Percentiles rank a stretch among this genome's conserved stretches.
Conservation (phyloP, 345 rosid species). For the Murraya koenigii region DNA sequence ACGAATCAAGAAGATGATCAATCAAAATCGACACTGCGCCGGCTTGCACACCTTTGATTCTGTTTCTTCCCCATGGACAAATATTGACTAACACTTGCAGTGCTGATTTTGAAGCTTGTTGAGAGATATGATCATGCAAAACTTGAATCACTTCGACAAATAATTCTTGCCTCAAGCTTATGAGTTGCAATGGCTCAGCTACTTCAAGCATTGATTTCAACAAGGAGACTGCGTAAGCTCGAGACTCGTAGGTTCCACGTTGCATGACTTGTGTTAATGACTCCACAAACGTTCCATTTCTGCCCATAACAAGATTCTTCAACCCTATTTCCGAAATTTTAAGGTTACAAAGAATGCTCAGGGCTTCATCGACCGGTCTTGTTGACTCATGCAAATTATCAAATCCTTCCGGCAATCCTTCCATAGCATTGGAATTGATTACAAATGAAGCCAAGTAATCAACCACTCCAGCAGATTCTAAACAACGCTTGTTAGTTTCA, state of each 20-base stretch:
- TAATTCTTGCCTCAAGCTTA: conserved; percentile 31
- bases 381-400: conserved; percentile 27
- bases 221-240: conserved; percentile 46
- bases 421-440: background rate
- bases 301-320: conserved; percentile 40
- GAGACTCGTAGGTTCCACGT: conserved; percentile 41
- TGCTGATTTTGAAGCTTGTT: conserved; percentile 58
- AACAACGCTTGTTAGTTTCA: conserved; percentile 57
- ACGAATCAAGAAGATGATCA: conserved; percentile 65
- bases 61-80: conserved; percentile 72
- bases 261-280: conserved; percentile 56
- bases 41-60: conserved; percentile 60
- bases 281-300: conserved; percentile 42
- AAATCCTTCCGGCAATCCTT: conserved; percentile 14
- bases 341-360: conserved; percentile 55
- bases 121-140: conserved; percentile 51
- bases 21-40: conserved; percentile 48
- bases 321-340: conserved; percentile 61
- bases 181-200: conserved; percentile 57
- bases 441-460: conserved; percentile 58
- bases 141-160: conserved; percentile 51
- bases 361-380: conserved; percentile 51
- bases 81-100: conserved; percentile 42
- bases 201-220: conserved; percentile 42
- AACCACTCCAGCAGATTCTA: conserved; percentile 67